Conservation (phyloP, 768 basidiomycete genomes). For the Leccinum aurantiacum region DNA sequence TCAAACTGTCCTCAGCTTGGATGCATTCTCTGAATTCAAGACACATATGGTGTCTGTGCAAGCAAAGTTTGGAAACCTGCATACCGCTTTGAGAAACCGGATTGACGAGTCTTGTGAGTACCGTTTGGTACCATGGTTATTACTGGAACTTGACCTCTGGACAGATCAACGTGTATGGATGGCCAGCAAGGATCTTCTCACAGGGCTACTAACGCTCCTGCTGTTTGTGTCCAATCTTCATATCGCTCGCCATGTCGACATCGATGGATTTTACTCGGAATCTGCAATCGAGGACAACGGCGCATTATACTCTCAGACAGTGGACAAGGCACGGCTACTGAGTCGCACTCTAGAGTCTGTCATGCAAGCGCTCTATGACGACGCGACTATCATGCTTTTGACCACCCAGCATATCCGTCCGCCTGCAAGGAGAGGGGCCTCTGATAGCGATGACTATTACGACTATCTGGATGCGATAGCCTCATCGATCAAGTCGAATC, state of each 20-base stretch:
- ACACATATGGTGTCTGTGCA: constrained; percentile 49
- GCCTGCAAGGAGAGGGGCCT: constrained; percentile 1
- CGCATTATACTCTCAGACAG: constrained; percentile 58
- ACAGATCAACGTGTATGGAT: constrained; percentile 32
- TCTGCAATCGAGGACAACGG: constrained; percentile 42
- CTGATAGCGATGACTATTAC: constrained; percentile 24
- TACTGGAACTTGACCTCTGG: constrained; percentile 7
- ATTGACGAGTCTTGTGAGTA: constrained; percentile 27
- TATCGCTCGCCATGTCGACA: constrained; percentile 78
- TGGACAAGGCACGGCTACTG: constrained; percentile 65
- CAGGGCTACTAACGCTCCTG: constrained; percentile 59
- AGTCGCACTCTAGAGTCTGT: constrained; percentile 69
- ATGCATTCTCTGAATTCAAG: constrained; percentile 56
- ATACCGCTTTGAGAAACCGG: constrained; percentile 24
- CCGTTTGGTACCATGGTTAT: not conserved
- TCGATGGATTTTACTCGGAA: constrained; percentile 67
- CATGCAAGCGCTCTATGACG: constrained; percentile 75
- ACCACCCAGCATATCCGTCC: constrained; percentile 46
- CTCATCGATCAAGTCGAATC: constrained; percentile 55
- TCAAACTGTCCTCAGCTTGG: constrained; percentile 46
- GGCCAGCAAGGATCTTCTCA: constrained; percentile 51
- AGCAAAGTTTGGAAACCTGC: constrained; percentile 42
- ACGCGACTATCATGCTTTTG: constrained; percentile 58
- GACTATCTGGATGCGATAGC: constrained; percentile 52
- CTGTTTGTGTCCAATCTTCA: constrained; percentile 66